Conservation (phyloP, 208 protist genomes). For the Trypanosomatidae sp. region DNA sequence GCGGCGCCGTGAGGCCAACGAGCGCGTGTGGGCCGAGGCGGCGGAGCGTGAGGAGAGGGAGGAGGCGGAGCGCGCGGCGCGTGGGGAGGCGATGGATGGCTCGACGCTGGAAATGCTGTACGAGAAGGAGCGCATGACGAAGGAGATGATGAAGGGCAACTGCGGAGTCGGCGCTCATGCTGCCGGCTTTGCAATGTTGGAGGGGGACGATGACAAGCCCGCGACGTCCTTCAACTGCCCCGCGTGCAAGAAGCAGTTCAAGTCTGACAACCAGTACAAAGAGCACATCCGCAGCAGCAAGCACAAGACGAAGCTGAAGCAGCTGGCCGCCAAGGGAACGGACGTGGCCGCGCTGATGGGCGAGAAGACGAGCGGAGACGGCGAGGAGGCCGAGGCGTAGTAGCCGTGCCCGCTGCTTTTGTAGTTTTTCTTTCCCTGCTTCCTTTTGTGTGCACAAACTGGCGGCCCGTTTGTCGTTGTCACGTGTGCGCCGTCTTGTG, state of each 20-base stretch:
- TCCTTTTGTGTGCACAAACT: too few species aligned
- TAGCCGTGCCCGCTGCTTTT: neutral
- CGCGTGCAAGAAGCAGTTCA: conserved; percentile 90
- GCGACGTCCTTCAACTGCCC: conserved; percentile 60
- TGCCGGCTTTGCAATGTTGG: conserved; percentile 76
- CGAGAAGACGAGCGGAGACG: conserved; percentile 11
- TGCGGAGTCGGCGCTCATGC: conserved; percentile 35
- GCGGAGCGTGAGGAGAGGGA: conserved; percentile 78
- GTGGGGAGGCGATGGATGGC: conserved; percentile 76
- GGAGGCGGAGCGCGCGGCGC: conserved; percentile 61
- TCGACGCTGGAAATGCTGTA: conserved; percentile 84
- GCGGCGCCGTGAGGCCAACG: conserved; percentile 68
- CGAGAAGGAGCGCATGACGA: conserved; percentile 71
- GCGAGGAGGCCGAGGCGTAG: neutral
- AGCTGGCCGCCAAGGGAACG: conserved; percentile 76
- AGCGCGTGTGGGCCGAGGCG: conserved; percentile 80
- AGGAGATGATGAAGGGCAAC: conserved; percentile 58
- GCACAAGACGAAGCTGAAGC: conserved; percentile 88
- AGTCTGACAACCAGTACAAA: conserved; percentile 80
- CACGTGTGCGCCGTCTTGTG: too few species aligned
- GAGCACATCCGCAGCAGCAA: conserved; percentile 90
- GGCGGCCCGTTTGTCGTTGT: too few species aligned
- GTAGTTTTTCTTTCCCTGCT: too few species aligned
- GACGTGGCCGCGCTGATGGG: conserved; percentile 76
- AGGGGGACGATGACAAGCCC: conserved; percentile 20